Base-by-base conservation (phyloP, 768 basidiomycete species). In the Boletus speciosus region DNA sequence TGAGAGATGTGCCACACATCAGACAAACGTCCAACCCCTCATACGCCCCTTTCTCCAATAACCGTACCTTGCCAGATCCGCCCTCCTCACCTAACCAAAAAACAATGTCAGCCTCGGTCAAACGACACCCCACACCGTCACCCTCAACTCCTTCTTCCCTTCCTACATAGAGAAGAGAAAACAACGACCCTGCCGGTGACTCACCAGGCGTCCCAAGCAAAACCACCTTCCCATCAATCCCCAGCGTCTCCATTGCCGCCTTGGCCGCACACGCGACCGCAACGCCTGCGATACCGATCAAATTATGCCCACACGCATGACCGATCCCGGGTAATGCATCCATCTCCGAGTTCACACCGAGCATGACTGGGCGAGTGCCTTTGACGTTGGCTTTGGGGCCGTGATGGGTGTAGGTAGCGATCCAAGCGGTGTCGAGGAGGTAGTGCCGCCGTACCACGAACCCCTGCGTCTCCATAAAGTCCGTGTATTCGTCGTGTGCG, bases 271-370 rank as follows among this genome's bases (percentile, higher is more conserved):
- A 76, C 0, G 89, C 85, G 27, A 88, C 78, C 2, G 83, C 88
- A 6, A 90, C 84, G 1, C 88, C 88, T 55, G 76, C 63, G 25
- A 90, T 85, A 0, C 85, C 89, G 47, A 92, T 91, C 42, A 92
- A 73, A 59, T 91, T 91, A 62, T 91, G 90, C 1, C 90, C 89
- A 60, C 90, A 92, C 0, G 85, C 86, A 61, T 88, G 87, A 0
- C 86, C 82, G 36, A 84, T 72, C 1, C 80, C 73, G 35, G 69
- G 69, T 6, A 86, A 71, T 1, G 83, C 85, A 49, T 84, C 83
- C 82, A 85, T 84, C 77, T 92, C 90, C 32, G 88, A 90, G 67
- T 92, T 91, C 49, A 92, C 75, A 0, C 89, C 90, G 37, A 91
- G 57, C 10, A 4, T 23, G 23, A 54, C 57, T 1, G 25, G n/a